phyloP scores from a whole-genome alignment of 345 rosid species.

The Brassica carinata region DNA sequence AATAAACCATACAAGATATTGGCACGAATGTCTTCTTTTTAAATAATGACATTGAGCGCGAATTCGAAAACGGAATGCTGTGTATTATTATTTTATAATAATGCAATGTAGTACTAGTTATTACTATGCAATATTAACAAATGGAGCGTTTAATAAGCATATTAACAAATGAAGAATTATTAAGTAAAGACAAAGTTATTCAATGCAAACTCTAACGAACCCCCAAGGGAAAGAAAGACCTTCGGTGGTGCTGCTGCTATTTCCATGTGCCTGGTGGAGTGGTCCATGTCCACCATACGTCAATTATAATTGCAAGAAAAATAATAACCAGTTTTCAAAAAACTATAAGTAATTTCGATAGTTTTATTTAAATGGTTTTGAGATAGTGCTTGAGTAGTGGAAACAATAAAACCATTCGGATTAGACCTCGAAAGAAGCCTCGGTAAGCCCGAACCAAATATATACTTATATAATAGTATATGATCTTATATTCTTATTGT shows the following conservation, averaged over 20 bases:
- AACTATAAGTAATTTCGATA: neutral
- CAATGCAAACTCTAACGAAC: slow-evolving; percentile 38
- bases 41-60: neutral
- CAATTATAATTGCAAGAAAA: neutral
- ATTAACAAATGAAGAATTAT: neutral
- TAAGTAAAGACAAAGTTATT: slow-evolving; percentile 40
- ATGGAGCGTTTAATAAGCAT: neutral
- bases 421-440: neutral
- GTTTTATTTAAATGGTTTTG: neutral
- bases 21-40: neutral
- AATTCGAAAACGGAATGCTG: slow-evolving; percentile 20
- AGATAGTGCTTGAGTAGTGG: neutral
- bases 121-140: neutral
- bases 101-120: neutral
- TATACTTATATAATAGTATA: too few species aligned
- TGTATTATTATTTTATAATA: slow-evolving; percentile 3
- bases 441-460: neutral
- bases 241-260: neutral
- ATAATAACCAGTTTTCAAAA: neutral
- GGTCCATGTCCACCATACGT: neutral
- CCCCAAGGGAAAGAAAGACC: slow-evolving; percentile 28
- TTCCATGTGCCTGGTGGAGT: neutral
- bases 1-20: neutral
- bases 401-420: too few species aligned
- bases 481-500: neutral